These are phyloP conservation scores for Dryas alaskensis DNA, from an alignment of 306 rosid genomes.

Conservation along the genomic window DNA sequence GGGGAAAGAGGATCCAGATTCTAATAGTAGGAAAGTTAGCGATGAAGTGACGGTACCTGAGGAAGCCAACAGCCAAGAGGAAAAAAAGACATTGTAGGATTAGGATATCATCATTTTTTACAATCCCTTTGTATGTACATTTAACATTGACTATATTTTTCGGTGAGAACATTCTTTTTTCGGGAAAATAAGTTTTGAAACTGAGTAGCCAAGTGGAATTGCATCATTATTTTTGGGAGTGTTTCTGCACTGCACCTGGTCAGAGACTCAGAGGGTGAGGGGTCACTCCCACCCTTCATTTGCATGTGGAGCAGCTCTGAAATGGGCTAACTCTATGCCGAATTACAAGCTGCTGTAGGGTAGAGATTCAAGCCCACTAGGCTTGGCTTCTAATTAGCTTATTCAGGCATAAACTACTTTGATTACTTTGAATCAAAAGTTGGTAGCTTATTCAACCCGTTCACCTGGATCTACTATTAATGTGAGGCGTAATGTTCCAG, in stretches of 20 bases:
- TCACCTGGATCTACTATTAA: neutral
- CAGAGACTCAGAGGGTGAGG: too few species aligned
- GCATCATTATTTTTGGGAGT: too few species aligned
- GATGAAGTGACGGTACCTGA: slow-evolving; percentile 32
- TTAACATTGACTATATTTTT: neutral
- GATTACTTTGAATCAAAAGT: neutral
- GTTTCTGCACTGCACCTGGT: too few species aligned
- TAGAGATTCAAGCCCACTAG: too few species aligned
- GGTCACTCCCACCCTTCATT: too few species aligned
- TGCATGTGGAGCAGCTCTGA: too few species aligned
- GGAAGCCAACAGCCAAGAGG: slow-evolving; percentile 34
- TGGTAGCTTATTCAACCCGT: neutral
- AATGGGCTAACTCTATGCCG: too few species aligned
- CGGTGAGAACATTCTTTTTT: neutral
- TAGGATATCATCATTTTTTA: slow-evolving; percentile 13
- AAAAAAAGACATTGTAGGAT: slow-evolving; percentile 23
- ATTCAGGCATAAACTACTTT: too few species aligned
- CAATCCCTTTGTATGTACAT: slow-evolving; percentile 29
- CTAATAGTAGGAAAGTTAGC: slow-evolving; percentile 16
- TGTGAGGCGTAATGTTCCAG: neutral
- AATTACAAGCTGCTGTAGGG: too few species aligned
- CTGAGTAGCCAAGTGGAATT: neutral
- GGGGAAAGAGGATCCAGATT: slow-evolving; percentile 35
- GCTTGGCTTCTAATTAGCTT: too few species aligned
- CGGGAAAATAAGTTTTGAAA: neutral